Conservation (phyloP, 306 rosid species). For the Citrullus colocynthis region DNA sequence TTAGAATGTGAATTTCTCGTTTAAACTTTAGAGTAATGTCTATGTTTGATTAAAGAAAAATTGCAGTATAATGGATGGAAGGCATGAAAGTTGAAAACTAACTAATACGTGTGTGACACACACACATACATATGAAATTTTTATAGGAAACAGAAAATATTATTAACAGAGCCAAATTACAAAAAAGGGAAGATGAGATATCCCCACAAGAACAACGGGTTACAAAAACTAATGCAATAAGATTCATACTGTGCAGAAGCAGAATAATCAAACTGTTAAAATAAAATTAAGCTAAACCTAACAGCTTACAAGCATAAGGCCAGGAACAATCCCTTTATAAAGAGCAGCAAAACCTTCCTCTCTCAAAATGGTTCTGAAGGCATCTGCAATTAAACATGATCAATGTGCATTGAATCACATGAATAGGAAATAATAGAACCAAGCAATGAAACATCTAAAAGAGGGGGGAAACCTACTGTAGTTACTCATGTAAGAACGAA, state of each 20-base stretch:
- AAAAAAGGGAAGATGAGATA: background rate
- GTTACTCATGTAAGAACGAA: background rate
- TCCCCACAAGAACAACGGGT: background rate
- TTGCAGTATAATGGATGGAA: background rate
- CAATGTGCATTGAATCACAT: background rate
- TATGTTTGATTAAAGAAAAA: background rate
- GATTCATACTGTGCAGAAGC: background rate
- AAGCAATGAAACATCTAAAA: background rate
- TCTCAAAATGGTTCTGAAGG: conserved; percentile 75
- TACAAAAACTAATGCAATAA: background rate
- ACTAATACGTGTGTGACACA: background rate
- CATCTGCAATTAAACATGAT: conserved; percentile 51
- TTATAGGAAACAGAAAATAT: background rate
- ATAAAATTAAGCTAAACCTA: conserved; percentile 11
- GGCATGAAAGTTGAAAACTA: background rate
- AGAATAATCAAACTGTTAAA: background rate
- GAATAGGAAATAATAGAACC: conserved; percentile 10
- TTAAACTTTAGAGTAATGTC: background rate
- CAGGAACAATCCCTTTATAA: conserved; percentile 76
- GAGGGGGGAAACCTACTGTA: background rate
- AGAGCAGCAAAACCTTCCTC: conserved; percentile 81
- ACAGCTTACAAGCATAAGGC: conserved; percentile 70
- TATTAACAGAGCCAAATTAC: background rate
- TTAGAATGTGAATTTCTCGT: background rate
- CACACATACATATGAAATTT: no score